A percentile compares a stretch with the other conserved stretches of the same genome.
These are phyloP conservation scores for Mercurialis annua DNA, from an alignment of 345 rosid genomes.

Conservation along the genomic window DNA sequence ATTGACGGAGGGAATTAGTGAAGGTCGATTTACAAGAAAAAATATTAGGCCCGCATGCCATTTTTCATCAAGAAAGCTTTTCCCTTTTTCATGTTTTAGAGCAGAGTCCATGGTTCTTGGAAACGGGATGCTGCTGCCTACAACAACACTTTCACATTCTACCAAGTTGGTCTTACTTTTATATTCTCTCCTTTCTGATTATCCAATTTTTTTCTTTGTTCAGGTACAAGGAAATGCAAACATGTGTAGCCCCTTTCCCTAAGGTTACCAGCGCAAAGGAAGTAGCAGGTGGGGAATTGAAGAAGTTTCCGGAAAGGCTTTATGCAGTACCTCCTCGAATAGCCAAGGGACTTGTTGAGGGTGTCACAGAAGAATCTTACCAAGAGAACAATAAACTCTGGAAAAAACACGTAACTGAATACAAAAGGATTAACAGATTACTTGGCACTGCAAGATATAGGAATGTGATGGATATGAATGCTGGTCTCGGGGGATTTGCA, in stretches of 20 bases:
- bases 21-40: neutral
- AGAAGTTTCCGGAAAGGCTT: conserved; percentile 90
- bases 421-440: conserved; percentile 67
- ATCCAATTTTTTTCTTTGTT: conserved; percentile 18
- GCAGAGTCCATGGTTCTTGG: neutral
- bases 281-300: conserved; percentile 78
- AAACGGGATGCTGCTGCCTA: neutral
- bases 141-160: neutral
- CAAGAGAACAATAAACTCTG: conserved; percentile 64
- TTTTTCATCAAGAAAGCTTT: neutral
- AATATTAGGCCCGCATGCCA: neutral
- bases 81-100: neutral
- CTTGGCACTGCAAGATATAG: conserved; percentile 78
- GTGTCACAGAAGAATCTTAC: conserved; percentile 54
- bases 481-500: conserved; percentile 91
- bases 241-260: conserved; percentile 71
- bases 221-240: conserved; percentile 78
- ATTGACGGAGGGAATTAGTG: neutral
- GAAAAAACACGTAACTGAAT: conserved; percentile 68
- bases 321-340: conserved; percentile 73
- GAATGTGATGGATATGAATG: conserved; percentile 96
- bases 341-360: conserved; percentile 55
- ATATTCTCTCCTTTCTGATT: neutral
- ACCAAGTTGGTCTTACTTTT: neutral
- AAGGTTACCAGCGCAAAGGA: conserved; percentile 54